Base-by-base conservation (phyloP, 352 stramenopile species). In the Globisporangium ultimum region DNA sequence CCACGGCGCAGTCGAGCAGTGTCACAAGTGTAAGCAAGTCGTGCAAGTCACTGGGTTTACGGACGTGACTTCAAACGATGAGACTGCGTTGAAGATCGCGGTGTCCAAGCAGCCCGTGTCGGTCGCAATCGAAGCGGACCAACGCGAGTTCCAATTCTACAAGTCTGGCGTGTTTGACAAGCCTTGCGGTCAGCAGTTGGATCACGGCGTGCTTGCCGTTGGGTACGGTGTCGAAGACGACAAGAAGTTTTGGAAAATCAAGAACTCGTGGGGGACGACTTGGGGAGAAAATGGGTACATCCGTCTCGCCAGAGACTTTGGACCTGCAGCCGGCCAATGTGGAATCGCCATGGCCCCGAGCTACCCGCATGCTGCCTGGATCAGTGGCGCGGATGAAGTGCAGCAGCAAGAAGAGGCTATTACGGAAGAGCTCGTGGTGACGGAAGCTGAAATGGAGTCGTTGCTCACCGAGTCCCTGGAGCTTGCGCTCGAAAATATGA, bases 91-190 rank as follows among this genome's bases (percentile, higher is more conserved):
- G 0, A 67, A 94, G 18, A 68, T 72, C 3, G 94, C 96, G 6
- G 55, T 99, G n/a, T 72, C 92, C 45, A 80, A 94, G 67, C 90
- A 97, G 63, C 97, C 97, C 0, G 94, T 99, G 10, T 88, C 92
- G 24, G 85, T 98, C 17, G 96, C 94, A 1, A 97, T 99, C 34
- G 77, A 97, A 36, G 96, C 96, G 0, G 83, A 95, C 71, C 90
- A 97, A 66, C 79, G 80, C 47, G 84, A 80, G n/a, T 99, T 98
- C 76, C 97, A 99, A 83, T 97, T 99, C 63, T 99, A 99, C 91
- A 87, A 76, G 43, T 74, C 75, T 32, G 97, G 97, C 21, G 89
- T 99, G 7, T 71, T 98, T 64, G 41, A 70, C 57, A 17, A 83
- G 72, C 50, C 83, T 76, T 54, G 86, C 88, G 54, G 59, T n/a